phyloP scores from a whole-genome alignment of 805 yeast genomes.

The Nakazawaea wyomingensis region DNA sequence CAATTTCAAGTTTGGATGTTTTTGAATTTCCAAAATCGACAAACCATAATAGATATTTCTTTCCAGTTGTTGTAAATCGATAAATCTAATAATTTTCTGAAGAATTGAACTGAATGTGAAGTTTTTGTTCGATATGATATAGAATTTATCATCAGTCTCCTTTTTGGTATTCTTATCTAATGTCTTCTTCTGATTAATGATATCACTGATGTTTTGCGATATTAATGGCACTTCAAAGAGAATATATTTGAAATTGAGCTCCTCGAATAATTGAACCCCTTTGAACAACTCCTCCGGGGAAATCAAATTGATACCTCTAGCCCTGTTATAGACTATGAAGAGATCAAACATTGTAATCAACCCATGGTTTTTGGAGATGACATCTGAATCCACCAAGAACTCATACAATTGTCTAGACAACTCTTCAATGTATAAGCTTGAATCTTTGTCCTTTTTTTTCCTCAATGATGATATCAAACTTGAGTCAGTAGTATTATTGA shows the following conservation, averaged over 20 bases:
- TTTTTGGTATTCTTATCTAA: not conserved
- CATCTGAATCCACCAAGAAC: slow-evolving; percentile 42
- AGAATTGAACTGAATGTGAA: slow-evolving; percentile 20
- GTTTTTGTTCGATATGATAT: slow-evolving; percentile 23
- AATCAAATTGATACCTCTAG: slow-evolving; percentile 61
- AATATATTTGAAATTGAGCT: slow-evolving; percentile 29
- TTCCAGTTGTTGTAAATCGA: slow-evolving; percentile 9
- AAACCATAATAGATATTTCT: slow-evolving; percentile 17
- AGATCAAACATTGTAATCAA: slow-evolving; percentile 57
- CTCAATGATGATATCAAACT: slow-evolving; percentile 16
- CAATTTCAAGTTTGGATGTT: slow-evolving; percentile 15
- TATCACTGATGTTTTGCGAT: slow-evolving; percentile 28
- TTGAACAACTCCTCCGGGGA: slow-evolving; percentile 63
- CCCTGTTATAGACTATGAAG: slow-evolving; percentile 58
- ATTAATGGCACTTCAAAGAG: slow-evolving; percentile 46
- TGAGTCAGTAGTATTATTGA: slow-evolving; percentile 19
- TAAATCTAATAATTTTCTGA: slow-evolving; percentile 17
- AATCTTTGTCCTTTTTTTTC: slow-evolving; percentile 15
- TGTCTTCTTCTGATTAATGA: slow-evolving; percentile 20
- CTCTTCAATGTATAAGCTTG: slow-evolving; percentile 43
- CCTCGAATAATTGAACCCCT: slow-evolving; percentile 54
- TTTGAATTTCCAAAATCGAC: slow-evolving; percentile 25
- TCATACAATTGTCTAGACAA: slow-evolving; percentile 77
- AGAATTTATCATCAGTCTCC: slow-evolving; percentile 13
- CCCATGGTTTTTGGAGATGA: slow-evolving; percentile 50